phyloP scores from a whole-genome alignment of 2,329 filamentous ascomycete genomes.

The Alternaria tenuissima region DNA sequence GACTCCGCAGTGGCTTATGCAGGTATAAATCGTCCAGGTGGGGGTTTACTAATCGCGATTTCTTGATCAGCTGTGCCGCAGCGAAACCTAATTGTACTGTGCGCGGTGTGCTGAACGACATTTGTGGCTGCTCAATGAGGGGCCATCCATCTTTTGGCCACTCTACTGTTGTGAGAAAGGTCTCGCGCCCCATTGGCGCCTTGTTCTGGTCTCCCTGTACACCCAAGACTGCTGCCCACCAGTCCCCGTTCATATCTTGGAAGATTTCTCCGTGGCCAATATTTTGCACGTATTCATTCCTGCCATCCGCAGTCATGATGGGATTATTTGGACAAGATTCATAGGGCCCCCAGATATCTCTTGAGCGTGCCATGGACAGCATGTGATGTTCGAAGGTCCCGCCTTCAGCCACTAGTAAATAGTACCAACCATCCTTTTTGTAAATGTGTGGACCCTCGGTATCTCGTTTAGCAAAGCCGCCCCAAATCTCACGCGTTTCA shows the following conservation, averaged over 20 bases:
- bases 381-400: slow-evolving; percentile 41
- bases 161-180: slow-evolving; percentile 18
- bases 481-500: slow-evolving; percentile 2
- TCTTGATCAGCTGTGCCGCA: background rate
- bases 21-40: background rate
- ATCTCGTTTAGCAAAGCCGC: background rate
- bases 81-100: slow-evolving; percentile 1
- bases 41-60: background rate
- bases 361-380: slow-evolving; percentile 43
- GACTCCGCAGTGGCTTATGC: background rate
- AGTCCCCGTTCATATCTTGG: slow-evolving; percentile 59
- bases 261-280: slow-evolving; percentile 67
- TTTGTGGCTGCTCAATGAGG: slow-evolving; percentile 29
- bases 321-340: slow-evolving; percentile 33
- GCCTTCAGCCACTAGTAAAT: slow-evolving; percentile 34
- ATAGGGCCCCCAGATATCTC: slow-evolving; percentile 34
- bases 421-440: slow-evolving; percentile 43
- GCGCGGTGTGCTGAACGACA: slow-evolving; percentile 5
- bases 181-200: slow-evolving; percentile 20
- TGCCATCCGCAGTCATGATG: slow-evolving; percentile 34
- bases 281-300: slow-evolving; percentile 55
- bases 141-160: slow-evolving; percentile 53
- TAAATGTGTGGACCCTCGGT: slow-evolving; percentile 45
- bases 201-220: slow-evolving; percentile 36
- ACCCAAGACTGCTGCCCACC: slow-evolving; percentile 62